phyloP scores from a whole-genome alignment of 176 grass and related monocot genomes.

The Chrysopogon serrulatus region DNA sequence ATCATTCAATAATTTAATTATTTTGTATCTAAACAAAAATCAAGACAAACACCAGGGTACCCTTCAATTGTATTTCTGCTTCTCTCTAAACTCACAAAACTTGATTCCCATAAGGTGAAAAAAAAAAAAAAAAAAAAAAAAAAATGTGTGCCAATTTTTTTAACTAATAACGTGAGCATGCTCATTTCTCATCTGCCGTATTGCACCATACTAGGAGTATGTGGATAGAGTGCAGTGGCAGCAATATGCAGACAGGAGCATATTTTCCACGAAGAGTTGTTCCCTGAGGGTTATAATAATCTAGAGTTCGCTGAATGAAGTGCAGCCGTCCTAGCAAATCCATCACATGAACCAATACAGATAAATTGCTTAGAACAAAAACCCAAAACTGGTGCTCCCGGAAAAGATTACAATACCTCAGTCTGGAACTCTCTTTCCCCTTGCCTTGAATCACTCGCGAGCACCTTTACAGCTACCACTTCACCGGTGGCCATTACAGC shows the following conservation, averaged over 20 bases:
- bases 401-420: constrained; percentile 49
- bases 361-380: neutral
- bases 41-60: neutral
- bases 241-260: neutral
- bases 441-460: constrained; percentile 85
- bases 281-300: neutral
- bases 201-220: neutral
- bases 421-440: constrained; percentile 96
- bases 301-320: neutral
- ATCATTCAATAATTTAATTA: constrained; percentile 10
- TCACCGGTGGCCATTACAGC: constrained; percentile 86
- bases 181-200: neutral
- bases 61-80: neutral
- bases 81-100: neutral
- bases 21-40: neutral
- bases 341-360: neutral
- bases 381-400: neutral
- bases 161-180: neutral
- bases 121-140: no score
- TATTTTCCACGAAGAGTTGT: neutral
- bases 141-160: no score
- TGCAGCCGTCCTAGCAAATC: neutral
- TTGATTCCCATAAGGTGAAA: neutral
- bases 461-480: constrained; percentile 86
- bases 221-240: neutral